Conservation (phyloP, 345 rosid species). For the Corchorus capsularis region DNA sequence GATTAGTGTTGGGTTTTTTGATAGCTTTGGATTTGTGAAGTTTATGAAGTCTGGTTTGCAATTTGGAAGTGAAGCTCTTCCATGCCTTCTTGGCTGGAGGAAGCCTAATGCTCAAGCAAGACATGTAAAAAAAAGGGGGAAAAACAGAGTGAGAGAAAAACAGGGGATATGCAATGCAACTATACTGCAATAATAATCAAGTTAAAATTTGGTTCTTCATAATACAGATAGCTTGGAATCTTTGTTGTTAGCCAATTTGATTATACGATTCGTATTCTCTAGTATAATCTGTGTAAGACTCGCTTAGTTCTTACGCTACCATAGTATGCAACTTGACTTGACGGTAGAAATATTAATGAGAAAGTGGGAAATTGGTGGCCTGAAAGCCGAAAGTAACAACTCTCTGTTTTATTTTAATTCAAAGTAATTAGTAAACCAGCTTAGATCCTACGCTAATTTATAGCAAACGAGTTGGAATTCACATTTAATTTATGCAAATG, state of each 20-base stretch:
- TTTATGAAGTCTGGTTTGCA: slow-evolving; percentile 48
- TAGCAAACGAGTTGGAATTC: neutral
- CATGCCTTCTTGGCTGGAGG: slow-evolving; percentile 70
- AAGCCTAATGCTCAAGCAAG: slow-evolving; percentile 54
- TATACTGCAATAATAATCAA: neutral
- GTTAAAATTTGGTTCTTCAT: slow-evolving; percentile 5
- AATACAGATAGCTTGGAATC: neutral
- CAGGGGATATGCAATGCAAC: neutral
- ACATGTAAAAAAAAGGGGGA: slow-evolving; percentile 32
- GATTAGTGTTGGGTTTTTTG: slow-evolving; percentile 28
- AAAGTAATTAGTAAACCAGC: neutral
- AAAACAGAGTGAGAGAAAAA: neutral
- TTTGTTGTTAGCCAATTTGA: neutral
- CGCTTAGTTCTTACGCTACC: slow-evolving; percentile 48
- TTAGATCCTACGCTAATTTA: slow-evolving; percentile 12
- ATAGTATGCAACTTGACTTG: neutral
- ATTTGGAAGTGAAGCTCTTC: slow-evolving; percentile 64
- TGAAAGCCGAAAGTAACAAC: neutral
- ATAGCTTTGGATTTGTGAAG: slow-evolving; percentile 41
- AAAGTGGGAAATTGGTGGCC: slow-evolving; percentile 1
- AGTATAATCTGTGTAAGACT: slow-evolving; percentile 10
- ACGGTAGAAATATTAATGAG: neutral
- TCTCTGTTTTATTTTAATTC: neutral
- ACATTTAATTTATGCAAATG: neutral
- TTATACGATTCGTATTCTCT: slow-evolving; percentile 33